phyloP scores from a whole-genome alignment of 257 asterid genomes.

The Nicotiana tomentosiformis region DNA sequence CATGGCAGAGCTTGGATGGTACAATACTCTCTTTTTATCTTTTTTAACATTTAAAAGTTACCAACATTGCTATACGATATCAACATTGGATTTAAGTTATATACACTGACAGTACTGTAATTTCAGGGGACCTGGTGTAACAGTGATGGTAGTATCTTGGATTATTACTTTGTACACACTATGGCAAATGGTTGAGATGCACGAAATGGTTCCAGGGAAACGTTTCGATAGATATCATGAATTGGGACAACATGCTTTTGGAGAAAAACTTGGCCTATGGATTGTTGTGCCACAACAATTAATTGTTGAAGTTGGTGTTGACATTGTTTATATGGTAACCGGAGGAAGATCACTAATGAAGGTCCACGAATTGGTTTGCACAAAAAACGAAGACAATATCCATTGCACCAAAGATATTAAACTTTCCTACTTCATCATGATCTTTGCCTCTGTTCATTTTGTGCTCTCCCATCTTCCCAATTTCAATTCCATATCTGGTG shows the following conservation, averaged over 20 bases:
- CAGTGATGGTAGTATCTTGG: slow-evolving; percentile 79
- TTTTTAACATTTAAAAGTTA: not conserved
- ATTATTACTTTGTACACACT: slow-evolving; percentile 66
- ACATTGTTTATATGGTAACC: slow-evolving; percentile 88
- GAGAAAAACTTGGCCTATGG: slow-evolving; percentile 79
- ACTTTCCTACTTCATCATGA: slow-evolving; percentile 74
- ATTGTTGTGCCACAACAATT: slow-evolving; percentile 91
- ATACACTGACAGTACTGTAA: not conserved
- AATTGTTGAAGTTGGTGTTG: slow-evolving; percentile 73
- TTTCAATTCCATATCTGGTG: slow-evolving; percentile 82
- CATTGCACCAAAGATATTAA: slow-evolving; percentile 39
- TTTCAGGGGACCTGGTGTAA: slow-evolving; percentile 79
- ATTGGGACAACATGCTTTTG: slow-evolving; percentile 87
- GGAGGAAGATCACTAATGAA: slow-evolving; percentile 78
- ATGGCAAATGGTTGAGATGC: slow-evolving; percentile 99
- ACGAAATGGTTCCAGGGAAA: slow-evolving; percentile 90
- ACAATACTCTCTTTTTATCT: not conserved
- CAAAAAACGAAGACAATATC: not conserved
- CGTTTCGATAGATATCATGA: slow-evolving; percentile 91
- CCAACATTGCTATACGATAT: no score
- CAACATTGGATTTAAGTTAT: no score
- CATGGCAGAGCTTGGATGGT: slow-evolving; percentile 80
- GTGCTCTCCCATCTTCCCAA: slow-evolving; percentile 93
- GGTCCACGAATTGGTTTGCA: slow-evolving; percentile 53
- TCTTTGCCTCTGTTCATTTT: slow-evolving; percentile 85